These are phyloP conservation scores for Colletotrichum noveboracense DNA, from an alignment of 2,329 filamentous ascomycete genomes.

Conservation along the genomic window DNA sequence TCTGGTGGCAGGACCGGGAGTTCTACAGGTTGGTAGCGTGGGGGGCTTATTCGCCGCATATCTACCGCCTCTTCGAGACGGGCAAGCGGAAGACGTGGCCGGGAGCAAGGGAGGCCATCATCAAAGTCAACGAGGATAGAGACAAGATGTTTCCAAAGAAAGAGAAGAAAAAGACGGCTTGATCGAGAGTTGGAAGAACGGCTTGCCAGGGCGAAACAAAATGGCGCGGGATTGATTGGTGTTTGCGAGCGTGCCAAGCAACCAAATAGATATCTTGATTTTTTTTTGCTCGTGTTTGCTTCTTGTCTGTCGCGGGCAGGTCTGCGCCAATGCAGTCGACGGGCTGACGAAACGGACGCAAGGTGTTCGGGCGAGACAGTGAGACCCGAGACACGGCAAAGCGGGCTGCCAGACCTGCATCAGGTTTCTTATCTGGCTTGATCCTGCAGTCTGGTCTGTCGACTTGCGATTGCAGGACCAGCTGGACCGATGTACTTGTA, in stretches of 20 bases:
- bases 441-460: not conserved
- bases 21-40: constrained; percentile 42
- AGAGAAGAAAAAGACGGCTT: not conserved
- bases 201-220: not conserved
- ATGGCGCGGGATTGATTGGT: not conserved
- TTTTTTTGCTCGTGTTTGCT: not conserved
- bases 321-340: not conserved
- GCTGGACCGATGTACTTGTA: not conserved
- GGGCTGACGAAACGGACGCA: not conserved
- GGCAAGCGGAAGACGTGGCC: constrained; percentile 44
- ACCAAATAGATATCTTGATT: not conserved
- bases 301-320: not conserved
- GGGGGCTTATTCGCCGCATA: constrained; percentile 44
- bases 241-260: not conserved
- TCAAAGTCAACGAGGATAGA: constrained; percentile 30
- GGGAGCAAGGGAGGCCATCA: constrained; percentile 40
- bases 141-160: not conserved
- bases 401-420: constrained; percentile 14
- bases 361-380: not conserved
- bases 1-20: constrained; percentile 43
- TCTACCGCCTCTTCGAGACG: constrained; percentile 45
- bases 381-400: constrained; percentile 6
- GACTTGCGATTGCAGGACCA: not conserved
- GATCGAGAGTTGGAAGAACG: not conserved
- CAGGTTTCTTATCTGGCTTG: not conserved